Base-by-base conservation (phyloP, 2,329 filamentous ascomycete species). In the Botrytis pseudocinerea region DNA sequence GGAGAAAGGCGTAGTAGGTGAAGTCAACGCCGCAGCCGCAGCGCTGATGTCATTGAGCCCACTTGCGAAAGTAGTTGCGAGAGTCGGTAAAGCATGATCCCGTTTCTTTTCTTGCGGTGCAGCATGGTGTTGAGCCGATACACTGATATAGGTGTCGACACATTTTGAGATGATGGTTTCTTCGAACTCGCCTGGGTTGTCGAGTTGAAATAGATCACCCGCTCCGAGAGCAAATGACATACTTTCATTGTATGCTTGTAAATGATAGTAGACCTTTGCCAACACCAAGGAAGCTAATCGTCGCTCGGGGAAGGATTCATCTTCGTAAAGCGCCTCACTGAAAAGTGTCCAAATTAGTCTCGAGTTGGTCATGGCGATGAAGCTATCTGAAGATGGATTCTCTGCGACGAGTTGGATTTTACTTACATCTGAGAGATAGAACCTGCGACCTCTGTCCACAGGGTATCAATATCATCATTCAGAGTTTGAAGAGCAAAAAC, bases 81-180 rank as follows among this genome's bases (percentile, higher is more conserved):
- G 86, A 73, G 83, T 83, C 74, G 82, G 85, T 74, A 84, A 85
- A 51, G 85, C 82, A 32, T 82, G 80, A 78, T 88, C 86, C 77
- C 86, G 85, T 74, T 86, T 84, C 61, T 86, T 85, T 69, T 54
- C 84, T 83, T 70, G 85, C 79, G 76, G 88, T 81, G 75, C 86
- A 83, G 84, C 86, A 86, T 82, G 86, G 85, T 81, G 88, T 85
- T 74, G 75, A 7, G 89, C 89, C 69, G 90, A 92, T 70, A 95
- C 88, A 74, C 93, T 91, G 80, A 99, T 98, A 85, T 98, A 99
- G 77, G 97, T 97, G 83, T 99, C 96, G 80, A 99, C 90, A 81
- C 96, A 99, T 88, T 97, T 98, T 74, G 95, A 95, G 82, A 98
- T 95, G 84, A 99, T 98, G 73, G 96, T 99, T 85, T 99, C 95